Percentiles rank a stretch among this genome's conserved stretches.
Conservation (phyloP, 2,329 filamentous ascomycete species). For the Fusarium redolens region DNA sequence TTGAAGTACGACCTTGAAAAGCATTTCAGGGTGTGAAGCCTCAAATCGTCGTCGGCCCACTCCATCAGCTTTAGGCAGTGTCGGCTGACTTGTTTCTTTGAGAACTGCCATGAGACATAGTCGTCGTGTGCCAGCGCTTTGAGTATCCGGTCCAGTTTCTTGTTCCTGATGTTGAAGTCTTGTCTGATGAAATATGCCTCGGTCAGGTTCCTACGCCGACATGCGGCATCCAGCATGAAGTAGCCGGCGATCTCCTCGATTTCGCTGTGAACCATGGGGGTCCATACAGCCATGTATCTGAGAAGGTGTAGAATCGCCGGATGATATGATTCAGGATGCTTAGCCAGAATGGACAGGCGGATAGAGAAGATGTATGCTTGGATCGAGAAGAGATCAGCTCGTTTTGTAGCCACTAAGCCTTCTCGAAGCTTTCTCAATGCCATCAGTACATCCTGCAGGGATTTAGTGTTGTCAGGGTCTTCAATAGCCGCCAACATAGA, state of each 20-base stretch:
- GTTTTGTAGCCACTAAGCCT: slow-evolving; percentile 82
- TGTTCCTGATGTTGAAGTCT: slow-evolving; percentile 70
- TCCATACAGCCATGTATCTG: slow-evolving; percentile 72
- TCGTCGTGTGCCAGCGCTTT: slow-evolving; percentile 81
- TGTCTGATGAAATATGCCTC: slow-evolving; percentile 77
- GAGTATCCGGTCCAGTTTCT: slow-evolving; percentile 76
- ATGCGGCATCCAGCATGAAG: slow-evolving; percentile 87
- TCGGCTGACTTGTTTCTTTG: slow-evolving; percentile 79
- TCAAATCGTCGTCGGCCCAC: slow-evolving; percentile 78
- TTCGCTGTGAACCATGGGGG: slow-evolving; percentile 77
- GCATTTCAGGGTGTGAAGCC: slow-evolving; percentile 84
- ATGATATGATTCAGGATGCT: slow-evolving; percentile 88
- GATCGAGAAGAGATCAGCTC: slow-evolving; percentile 82
- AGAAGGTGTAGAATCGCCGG: slow-evolving; percentile 86
- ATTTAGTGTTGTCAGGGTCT: slow-evolving; percentile 61
- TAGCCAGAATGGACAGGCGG: slow-evolving; percentile 81
- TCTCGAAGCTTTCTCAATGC: slow-evolving; percentile 93
- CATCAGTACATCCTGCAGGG: slow-evolving; percentile 79
- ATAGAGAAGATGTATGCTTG: slow-evolving; percentile 93
- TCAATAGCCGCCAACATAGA: slow-evolving; percentile 33
- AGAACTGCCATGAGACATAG: slow-evolving; percentile 80
- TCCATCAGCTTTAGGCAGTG: slow-evolving; percentile 84
- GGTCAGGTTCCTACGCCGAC: slow-evolving; percentile 78
- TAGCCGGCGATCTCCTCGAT: slow-evolving; percentile 83
- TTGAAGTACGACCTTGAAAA: slow-evolving; percentile 84